Conservation (phyloP, 1,284 basidiomycete genomes). For the Flammula alnicola region DNA sequence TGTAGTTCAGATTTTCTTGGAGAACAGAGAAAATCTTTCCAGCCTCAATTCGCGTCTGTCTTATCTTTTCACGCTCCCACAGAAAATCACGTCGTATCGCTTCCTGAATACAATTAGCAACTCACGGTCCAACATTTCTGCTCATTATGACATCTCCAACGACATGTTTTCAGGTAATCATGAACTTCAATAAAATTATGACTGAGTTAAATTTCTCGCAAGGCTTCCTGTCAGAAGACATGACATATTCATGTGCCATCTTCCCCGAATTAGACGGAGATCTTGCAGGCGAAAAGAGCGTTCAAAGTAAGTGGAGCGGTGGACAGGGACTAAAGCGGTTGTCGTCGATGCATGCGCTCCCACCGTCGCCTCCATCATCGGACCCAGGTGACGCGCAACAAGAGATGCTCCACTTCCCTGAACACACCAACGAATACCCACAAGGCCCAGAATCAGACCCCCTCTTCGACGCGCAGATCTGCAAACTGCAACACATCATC, state of each 20-base stretch:
- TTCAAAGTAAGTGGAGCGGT: conserved; percentile 38
- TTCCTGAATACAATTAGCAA: conserved; percentile 69
- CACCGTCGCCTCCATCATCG: conserved; percentile 21
- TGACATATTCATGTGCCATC: conserved; percentile 84
- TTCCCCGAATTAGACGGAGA: conserved; percentile 71
- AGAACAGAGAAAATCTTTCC: conserved; percentile 58
- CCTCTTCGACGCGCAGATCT: conserved; percentile 69
- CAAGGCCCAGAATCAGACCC: conserved; percentile 42
- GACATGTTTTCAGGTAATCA: conserved; percentile 54
- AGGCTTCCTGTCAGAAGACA: conserved; percentile 76
- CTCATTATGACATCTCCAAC: conserved; percentile 78
- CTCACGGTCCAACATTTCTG: conserved; percentile 71
- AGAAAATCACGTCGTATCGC: conserved; percentile 60
- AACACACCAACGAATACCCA: no score
- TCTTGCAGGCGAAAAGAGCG: conserved; percentile 38
- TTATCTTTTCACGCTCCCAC: conserved; percentile 59
- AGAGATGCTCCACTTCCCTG: neutral
- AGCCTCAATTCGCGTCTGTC: conserved; percentile 51
- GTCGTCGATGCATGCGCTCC: conserved; percentile 1
- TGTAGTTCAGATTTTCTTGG: conserved; percentile 63
- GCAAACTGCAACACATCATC: conserved; percentile 64
- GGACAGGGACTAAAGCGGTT: conserved; percentile 35
- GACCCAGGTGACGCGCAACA: conserved; percentile 7
- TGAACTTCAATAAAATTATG: neutral
- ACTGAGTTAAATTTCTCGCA: conserved; percentile 19